Conservation (phyloP, 2,329 filamentous ascomycete genomes). For the Didymella sp. region DNA sequence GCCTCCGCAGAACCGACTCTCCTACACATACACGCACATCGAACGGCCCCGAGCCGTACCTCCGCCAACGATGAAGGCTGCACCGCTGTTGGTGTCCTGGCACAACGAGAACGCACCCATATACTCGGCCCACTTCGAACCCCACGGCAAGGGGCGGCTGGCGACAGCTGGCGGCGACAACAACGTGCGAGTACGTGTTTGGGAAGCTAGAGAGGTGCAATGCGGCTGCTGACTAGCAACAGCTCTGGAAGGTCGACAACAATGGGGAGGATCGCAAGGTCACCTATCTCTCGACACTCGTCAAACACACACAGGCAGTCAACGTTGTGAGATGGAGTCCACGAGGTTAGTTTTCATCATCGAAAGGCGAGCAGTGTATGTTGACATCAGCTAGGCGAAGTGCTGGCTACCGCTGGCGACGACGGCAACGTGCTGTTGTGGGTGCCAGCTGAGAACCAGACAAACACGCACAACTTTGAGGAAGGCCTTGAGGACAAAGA, state of each 20-base stretch:
- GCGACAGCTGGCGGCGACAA: constrained; percentile 96
- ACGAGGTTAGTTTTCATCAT: constrained; percentile 67
- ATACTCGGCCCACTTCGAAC: constrained; percentile 97
- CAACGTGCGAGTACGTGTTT: constrained; percentile 79
- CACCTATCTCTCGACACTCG: constrained; percentile 87
- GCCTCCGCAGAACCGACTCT: neutral
- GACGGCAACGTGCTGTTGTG: constrained; percentile 97
- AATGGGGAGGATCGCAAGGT: constrained; percentile 87
- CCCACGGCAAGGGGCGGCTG: constrained; percentile 85
- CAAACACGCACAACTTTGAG: constrained; percentile 74
- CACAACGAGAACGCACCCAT: constrained; percentile 96
- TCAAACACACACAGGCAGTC: constrained; percentile 95
- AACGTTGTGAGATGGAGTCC: constrained; percentile 98
- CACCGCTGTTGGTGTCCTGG: constrained; percentile 97
- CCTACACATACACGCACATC: neutral
- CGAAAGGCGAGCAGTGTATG: neutral
- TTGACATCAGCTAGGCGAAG: constrained; percentile 70
- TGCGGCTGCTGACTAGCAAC: constrained; percentile 47
- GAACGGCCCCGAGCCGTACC: constrained; percentile 33
- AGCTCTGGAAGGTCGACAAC: constrained; percentile 91
- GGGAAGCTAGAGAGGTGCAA: neutral
- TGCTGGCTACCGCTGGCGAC: constrained; percentile 92
- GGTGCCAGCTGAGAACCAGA: constrained; percentile 82
- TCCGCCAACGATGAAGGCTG: constrained; percentile 78
- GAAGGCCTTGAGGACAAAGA: constrained; percentile 93